phyloP scores from a whole-genome alignment of 2,329 filamentous ascomycete genomes.

The Aspergillus sclerotialis region DNA sequence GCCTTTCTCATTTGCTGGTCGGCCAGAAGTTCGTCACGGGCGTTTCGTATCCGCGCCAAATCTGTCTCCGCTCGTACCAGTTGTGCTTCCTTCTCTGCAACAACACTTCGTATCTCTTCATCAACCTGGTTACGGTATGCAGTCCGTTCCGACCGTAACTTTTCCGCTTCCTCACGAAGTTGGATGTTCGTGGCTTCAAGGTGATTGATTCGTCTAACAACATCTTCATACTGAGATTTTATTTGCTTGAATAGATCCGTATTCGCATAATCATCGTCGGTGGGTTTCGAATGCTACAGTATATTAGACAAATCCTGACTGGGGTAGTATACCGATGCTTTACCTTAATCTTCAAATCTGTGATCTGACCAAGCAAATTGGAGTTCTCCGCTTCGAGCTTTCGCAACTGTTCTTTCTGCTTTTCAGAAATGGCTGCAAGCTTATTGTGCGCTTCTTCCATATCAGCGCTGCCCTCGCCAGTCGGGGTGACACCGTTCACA shows the following conservation, averaged over 20 bases:
- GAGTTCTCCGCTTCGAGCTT: slow-evolving; percentile 71
- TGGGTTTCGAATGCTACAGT: slow-evolving; percentile 57
- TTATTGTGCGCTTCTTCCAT: slow-evolving; percentile 72
- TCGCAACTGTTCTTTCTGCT: slow-evolving; percentile 84
- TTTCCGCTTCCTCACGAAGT: slow-evolving; percentile 76
- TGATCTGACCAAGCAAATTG: slow-evolving; percentile 68
- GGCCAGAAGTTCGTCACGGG: slow-evolving; percentile 76
- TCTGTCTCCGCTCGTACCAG: slow-evolving; percentile 76
- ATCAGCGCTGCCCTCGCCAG: slow-evolving; percentile 55
- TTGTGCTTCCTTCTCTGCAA: slow-evolving; percentile 74
- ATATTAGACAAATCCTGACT: slow-evolving; percentile 10
- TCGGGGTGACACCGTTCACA: slow-evolving; percentile 49
- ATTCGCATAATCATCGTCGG: slow-evolving; percentile 88
- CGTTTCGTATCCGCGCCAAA: slow-evolving; percentile 74
- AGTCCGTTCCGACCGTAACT: slow-evolving; percentile 75
- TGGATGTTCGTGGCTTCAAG: slow-evolving; percentile 83
- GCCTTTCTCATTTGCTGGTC: slow-evolving; percentile 75
- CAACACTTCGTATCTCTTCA: slow-evolving; percentile 64
- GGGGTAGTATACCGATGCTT: slow-evolving; percentile 14
- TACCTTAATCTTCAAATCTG: slow-evolving; percentile 56
- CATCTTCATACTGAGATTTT: slow-evolving; percentile 83
- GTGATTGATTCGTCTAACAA: slow-evolving; percentile 86
- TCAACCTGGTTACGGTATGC: slow-evolving; percentile 75
- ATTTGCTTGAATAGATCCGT: slow-evolving; percentile 91
- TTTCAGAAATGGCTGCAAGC: slow-evolving; percentile 65